Evolutionary conservation across 805 yeast genomes (phyloP).

Genomic region (Wickerhamomyces subpelliculosus): DNA sequence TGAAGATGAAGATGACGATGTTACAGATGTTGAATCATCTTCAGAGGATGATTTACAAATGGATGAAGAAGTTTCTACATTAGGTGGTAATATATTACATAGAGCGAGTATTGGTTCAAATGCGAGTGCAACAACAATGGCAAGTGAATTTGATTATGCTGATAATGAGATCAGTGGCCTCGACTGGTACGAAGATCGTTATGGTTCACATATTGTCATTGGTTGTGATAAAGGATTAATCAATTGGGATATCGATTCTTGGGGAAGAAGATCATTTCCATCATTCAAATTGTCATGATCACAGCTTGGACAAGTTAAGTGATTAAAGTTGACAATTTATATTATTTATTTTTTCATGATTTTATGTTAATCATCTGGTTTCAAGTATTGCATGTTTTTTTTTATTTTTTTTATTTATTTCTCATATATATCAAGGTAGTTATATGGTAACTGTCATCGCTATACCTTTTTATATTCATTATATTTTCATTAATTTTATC

Average conservation of each 20-base stretch:
- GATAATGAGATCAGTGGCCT: constrained; percentile 55
- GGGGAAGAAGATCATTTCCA: constrained; percentile 57
- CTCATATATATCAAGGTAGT: not conserved
- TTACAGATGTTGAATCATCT: constrained; percentile 6
- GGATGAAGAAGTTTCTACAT: constrained; percentile 6
- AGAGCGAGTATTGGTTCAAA: constrained; percentile 10
- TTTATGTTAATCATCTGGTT: not conserved
- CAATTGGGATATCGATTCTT: constrained; percentile 61
- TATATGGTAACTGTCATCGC: no score
- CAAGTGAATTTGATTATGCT: constrained; percentile 19
- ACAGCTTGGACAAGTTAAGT: no score
- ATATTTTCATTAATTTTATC: no score
- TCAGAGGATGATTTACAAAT: not conserved
- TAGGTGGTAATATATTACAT: not conserved
- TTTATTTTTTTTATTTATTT: not conserved
- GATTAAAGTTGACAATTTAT: not conserved
- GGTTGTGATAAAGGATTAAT: constrained; percentile 65
- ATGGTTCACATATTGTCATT: constrained; percentile 47
- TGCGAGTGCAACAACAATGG: constrained; percentile 7
- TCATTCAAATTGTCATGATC: constrained; percentile 40
- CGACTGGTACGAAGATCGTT: constrained; percentile 45
- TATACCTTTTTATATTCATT: no score
- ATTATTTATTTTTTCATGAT: not conserved
- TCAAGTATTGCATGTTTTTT: not conserved
- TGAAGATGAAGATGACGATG: constrained; percentile 14